These are phyloP conservation scores for Claviceps purpurea DNA, from an alignment of 2,329 filamentous ascomycete species.

Conservation along the genomic window DNA sequence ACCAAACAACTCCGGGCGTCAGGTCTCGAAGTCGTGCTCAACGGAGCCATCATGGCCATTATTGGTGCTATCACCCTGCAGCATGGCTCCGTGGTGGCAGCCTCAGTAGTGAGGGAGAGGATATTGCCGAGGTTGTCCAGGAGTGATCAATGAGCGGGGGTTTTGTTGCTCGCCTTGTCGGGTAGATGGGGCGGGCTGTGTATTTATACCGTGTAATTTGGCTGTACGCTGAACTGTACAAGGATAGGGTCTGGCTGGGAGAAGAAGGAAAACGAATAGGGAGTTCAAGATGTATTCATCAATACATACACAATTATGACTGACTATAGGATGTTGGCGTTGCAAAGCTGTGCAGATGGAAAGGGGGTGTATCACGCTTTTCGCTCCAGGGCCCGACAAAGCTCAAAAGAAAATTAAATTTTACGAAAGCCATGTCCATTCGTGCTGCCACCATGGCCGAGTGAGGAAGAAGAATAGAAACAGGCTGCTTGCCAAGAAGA, in stretches of 20 bases:
- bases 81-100: constrained; percentile 66
- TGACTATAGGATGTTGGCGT: neutral
- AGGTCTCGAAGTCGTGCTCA: constrained; percentile 61
- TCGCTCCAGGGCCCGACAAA: neutral
- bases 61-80: constrained; percentile 84
- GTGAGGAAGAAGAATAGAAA: neutral
- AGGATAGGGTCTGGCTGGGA: neutral
- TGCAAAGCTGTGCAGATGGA: neutral
- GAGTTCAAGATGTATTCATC: neutral
- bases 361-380: neutral
- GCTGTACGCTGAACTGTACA: neutral
- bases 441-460: neutral
- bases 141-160: neutral
- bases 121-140: constrained; percentile 38
- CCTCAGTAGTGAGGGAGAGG: constrained; percentile 60
- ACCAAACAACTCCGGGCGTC: constrained; percentile 56
- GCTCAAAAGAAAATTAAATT: too few relatives aligned
- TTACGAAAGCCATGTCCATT: neutral
- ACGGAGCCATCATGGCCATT: constrained; percentile 70
- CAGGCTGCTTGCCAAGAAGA: neutral
- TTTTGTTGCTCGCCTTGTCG: neutral
- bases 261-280: neutral
- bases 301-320: neutral
- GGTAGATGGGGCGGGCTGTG: neutral
- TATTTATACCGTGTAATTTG: neutral